Evolutionary conservation across 306 rosid species (phyloP).

Genomic region (Vachellia collinsii): DNA sequence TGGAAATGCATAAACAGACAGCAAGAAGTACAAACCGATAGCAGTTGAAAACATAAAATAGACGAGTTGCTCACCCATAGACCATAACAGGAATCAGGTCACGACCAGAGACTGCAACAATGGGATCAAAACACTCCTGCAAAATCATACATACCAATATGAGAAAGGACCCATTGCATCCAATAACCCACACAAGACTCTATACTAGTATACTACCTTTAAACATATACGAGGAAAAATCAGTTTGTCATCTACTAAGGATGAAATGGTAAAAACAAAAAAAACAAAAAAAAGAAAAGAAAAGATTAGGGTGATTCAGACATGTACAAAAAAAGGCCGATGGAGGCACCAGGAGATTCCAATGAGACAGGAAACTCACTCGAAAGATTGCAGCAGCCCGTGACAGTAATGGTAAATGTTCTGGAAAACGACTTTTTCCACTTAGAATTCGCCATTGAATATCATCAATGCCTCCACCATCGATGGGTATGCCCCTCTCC

Average conservation of each 20-base stretch:
- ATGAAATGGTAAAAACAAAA: too few species aligned
- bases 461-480: constrained; percentile 54
- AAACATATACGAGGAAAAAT: too few species aligned
- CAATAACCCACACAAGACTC: too few species aligned
- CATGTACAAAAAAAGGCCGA: too few species aligned
- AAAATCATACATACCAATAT: constrained; percentile 38
- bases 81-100: constrained; percentile 99
- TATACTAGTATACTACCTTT: too few species aligned
- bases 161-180: constrained; percentile 21
- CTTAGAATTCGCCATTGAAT: constrained; percentile 92
- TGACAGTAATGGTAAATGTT: constrained; percentile 90
- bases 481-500: constrained; percentile 65
- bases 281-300: too few species aligned
- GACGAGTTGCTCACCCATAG: constrained; percentile 71
- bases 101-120: constrained; percentile 94
- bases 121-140: constrained; percentile 99
- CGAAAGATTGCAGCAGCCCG: constrained; percentile 94
- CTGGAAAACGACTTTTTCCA: constrained; percentile 91
- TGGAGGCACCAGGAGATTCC: not conserved
- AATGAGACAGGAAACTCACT: constrained; percentile 53
- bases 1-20: constrained; percentile 12
- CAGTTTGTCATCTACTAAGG: too few species aligned
- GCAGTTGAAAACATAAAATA: constrained; percentile 9
- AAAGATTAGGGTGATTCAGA: too few species aligned
- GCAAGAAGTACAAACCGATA: not conserved